Base-by-base conservation (phyloP, 306 rosid species). In the Ormosia semicastrata region DNA sequence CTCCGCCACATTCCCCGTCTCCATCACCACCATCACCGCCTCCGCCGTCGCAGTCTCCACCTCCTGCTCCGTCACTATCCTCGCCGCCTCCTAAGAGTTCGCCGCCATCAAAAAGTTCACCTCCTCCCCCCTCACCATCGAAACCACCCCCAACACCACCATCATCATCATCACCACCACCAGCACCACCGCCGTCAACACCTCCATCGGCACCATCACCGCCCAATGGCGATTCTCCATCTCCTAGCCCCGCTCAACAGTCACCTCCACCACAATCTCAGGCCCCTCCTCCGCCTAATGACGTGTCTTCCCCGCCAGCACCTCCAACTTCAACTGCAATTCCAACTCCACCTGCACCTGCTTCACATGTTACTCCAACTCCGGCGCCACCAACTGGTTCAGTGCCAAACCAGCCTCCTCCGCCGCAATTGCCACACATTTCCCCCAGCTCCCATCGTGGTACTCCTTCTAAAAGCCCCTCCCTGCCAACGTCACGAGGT, bases 241-340 rank as follows among this genome's bases (percentile, higher is more conserved):
- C 84, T 18, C 49, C 77, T 24, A 65, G 30, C 10, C 75, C 77
- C 8, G 1, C 58, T 30, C 17, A 32, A 18, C 40, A 14, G 2
- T 6, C 87, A n/a, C 50, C 86, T 47, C 79, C 91, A 15, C 14
- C 84, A n/a, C 74, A 56, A 49, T 8, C 79, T 3, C n/a, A 15
- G 3, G 2, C 66, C 40, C 81, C 93, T 5, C 72, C 91, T 10
- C 83, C 85, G 0, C 17, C 79, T 12, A 13, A 49, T 0, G 9
- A 50, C 5, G 46, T 62, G 0, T 10, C 73, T 15, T 29, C 71
- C 9, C 58, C 75, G 3, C 54, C 54, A 49, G 4, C 47, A 76
- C 13, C 65, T 2, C 47, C 47, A 41, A 5, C 47, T 41, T 41
- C 54, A 36, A 41, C 83, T 17, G 59, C 75, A 1, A 11, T 82